Evolutionary conservation across 768 basidiomycete genomes (phyloP), one percentile per base, ranked within the genome.

Genomic region (Boletus coccyginus): DNA sequence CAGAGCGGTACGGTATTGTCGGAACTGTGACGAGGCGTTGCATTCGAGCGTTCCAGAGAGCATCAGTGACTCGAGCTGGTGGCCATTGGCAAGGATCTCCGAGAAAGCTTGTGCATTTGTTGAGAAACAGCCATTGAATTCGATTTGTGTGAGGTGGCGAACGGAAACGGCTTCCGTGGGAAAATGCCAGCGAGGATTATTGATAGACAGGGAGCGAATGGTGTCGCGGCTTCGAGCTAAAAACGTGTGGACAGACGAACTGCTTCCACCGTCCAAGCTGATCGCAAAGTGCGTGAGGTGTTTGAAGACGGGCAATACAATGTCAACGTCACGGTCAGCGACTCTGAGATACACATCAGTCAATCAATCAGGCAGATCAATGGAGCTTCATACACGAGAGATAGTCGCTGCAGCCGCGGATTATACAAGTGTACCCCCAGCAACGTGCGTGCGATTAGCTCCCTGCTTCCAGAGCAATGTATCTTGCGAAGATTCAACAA

Each of bases 141-240:
- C 75, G 56, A 90, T 78, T 49, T 79, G 76, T 7, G 85, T 85
- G 39, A 90, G 78, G 66, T 88, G 84, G 31, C 84, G 81, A 48
- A 87, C 75, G 21, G 80, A 79, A 50, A 88, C 73, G 33, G 71
- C 69, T 16, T 78, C 73, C 0, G 77, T 62, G 3, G 87, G 85
- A 69, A 86, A 86, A 17, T 73, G 71, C 84, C 85, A 87, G 29
- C 72, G 72, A 9, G 71, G 74, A 61, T 82, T 84, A 50, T 81
- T 77, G 61, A 88, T 73, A 16, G 78, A 77, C 40, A 87, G 63
- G 5, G 79, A 80, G 17, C 82, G 82, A 29, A 88, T 72, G 1
- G 78, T 74, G 14, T 74, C 69, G 5, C 79, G 78, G 58, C 83
- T 84, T 57, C 82, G 82, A 0, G 74, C 62, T 46, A 86, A 69